Conservation (phyloP, 2,329 filamentous ascomycete species). For the Cladorrhinum sp. region DNA sequence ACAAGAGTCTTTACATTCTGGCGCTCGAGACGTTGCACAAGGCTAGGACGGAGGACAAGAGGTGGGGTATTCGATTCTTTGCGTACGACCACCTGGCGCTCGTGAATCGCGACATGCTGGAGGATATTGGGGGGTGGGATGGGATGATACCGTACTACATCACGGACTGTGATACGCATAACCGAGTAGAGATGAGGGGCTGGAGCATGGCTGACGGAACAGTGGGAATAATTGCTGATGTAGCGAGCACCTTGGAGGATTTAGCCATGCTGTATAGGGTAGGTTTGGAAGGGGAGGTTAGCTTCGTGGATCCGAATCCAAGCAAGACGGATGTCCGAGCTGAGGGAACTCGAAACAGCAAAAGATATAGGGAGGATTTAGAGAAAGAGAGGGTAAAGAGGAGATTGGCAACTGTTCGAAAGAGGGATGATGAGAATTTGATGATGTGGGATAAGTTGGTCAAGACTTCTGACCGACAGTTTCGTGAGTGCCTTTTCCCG, state of each 20-base stretch:
- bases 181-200: conserved; percentile 44
- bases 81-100: conserved; percentile 57
- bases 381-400: conserved; percentile 15
- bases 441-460: conserved; percentile 25
- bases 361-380: not conserved
- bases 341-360: conserved; percentile 12
- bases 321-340: not conserved
- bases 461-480: conserved; percentile 36
- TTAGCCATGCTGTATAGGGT: conserved; percentile 46
- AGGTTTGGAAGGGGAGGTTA: conserved; percentile 29
- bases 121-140: conserved; percentile 55
- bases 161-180: conserved; percentile 56
- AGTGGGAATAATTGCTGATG: conserved; percentile 45
- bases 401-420: conserved; percentile 6
- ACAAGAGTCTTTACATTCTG: conserved; percentile 42
- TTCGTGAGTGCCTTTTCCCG: conserved; percentile 18
- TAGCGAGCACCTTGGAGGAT: conserved; percentile 44
- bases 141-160: conserved; percentile 56
- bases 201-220: conserved; percentile 40
- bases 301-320: conserved; percentile 36
- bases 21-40: conserved; percentile 36
- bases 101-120: conserved; percentile 51
- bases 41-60: conserved; percentile 32
- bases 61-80: conserved; percentile 55
- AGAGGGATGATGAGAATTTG: conserved; percentile 27